Conservation (phyloP, 306 rosid species). For the Lathyrus aphaca region DNA sequence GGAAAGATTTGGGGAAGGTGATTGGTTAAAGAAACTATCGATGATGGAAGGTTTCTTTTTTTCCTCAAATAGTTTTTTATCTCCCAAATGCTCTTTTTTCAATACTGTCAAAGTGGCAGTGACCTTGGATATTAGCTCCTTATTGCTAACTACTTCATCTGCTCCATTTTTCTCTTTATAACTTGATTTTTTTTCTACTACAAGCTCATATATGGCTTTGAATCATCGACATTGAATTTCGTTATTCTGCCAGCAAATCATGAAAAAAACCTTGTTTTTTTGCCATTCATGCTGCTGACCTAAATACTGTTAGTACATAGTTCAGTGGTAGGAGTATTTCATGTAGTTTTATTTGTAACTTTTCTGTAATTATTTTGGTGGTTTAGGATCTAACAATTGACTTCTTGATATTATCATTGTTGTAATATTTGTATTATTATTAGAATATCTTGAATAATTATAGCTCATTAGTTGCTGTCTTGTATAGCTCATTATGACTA, state of each 20-base stretch:
- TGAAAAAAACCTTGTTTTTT: slow-evolving; percentile 25
- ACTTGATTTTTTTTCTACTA: slow-evolving; percentile 8
- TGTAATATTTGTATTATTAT: no score
- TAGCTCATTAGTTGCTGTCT: no score
- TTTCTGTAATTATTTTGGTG: slow-evolving; percentile 16
- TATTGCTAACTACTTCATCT: slow-evolving; percentile 21
- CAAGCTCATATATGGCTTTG: neutral
- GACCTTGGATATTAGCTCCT: slow-evolving; percentile 4
- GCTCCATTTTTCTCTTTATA: neutral
- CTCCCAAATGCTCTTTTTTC: slow-evolving; percentile 14
- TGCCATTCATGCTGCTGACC: slow-evolving; percentile 20
- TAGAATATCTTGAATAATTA: no score
- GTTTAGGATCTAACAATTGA: slow-evolving; percentile 13
- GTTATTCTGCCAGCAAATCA: slow-evolving; percentile 22
- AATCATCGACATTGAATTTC: slow-evolving; percentile 6
- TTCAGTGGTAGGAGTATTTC: slow-evolving; percentile 6
- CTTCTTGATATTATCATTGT: slow-evolving; percentile 14
- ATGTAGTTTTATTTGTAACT: slow-evolving; percentile 16
- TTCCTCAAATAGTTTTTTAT: neutral
- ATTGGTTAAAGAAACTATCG: neutral
- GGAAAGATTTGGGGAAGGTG: slow-evolving; percentile 18
- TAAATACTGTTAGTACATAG: slow-evolving; percentile 13
- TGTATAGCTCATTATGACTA: no score
- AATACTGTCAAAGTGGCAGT: neutral
- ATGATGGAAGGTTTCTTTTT: no score